Conservation (phyloP, 192 early-diverging fungal genomes). For the Gamsiella multidivaricata region DNA sequence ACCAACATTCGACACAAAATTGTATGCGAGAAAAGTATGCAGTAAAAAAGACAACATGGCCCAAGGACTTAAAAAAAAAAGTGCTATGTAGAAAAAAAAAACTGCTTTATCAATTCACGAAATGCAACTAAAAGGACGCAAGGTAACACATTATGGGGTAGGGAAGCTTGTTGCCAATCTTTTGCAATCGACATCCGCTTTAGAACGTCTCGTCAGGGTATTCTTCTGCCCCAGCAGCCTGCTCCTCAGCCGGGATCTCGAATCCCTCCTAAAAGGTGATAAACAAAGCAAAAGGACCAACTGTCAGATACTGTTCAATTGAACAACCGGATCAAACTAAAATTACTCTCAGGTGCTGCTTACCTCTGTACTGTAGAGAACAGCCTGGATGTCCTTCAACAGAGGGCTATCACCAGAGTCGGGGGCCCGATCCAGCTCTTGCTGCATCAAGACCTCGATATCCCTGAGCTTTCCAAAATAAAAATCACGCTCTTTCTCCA, state of each 20-base stretch:
- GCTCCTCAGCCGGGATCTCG: constrained; percentile 75
- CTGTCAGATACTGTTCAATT: no score
- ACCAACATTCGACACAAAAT: no score
- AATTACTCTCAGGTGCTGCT: not conserved
- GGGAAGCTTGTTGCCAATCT: not conserved
- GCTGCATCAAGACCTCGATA: constrained; percentile 93
- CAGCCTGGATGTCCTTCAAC: constrained; percentile 82
- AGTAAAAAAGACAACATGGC: not conserved
- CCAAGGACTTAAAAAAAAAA: not conserved
- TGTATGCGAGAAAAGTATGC: no score
- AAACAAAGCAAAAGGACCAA: no score
- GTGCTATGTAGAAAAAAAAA: not conserved
- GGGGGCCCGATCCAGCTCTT: constrained; percentile 69
- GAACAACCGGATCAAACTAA: no score
- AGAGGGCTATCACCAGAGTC: constrained; percentile 64
- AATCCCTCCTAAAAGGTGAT: constrained; percentile 74
- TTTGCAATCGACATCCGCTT: constrained; percentile 7
- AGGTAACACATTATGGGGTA: not conserved
- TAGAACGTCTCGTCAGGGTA: constrained; percentile 76
- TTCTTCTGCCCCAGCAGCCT: constrained; percentile 48
- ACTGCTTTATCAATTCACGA: not conserved
- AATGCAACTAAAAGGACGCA: not conserved
- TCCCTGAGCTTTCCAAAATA: constrained; percentile 95
- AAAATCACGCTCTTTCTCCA: constrained; percentile 98
- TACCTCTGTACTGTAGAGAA: constrained; percentile 93